Evolutionary conservation across 129 eudicot genomes (phyloP), one percentile per base, ranked within the genome.

Genomic region (Silybum marianum): DNA sequence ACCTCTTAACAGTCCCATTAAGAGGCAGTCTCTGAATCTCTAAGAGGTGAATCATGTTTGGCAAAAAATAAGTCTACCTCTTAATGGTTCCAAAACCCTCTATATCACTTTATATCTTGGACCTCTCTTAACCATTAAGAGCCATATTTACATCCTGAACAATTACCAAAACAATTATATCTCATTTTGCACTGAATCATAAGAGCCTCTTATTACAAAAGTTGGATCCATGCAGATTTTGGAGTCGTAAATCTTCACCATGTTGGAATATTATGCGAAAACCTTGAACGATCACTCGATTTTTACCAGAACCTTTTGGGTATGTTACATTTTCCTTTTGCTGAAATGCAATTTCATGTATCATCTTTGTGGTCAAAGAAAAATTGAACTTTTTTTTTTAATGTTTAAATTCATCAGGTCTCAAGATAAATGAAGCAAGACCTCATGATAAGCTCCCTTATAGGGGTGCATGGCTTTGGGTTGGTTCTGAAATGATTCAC

Each of bases 401-500:
- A 26, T 21, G 21, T 67, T 76, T 18, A 21, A 39, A 12, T 32
- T 83, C 38, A 66, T 24, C 85, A 95, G 99, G 99, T 67, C 91
- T 95, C 11, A 38, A 86, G 83, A 95, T 95, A 87, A 95, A 95
- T 73, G 99, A 95, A 82, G 99, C 99, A 73, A 87, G 99, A 74
- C 99, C 99, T 14, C 89, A 93, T 46, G 98, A 95, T 73, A 95
- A 95, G 87, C 99, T 95, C 78, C 99, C 99, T 0, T 95, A 95
- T 65, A 88, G 99, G 74, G 99, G 99, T 84, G 98, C 97, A 44
- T 95, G 99, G 99, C 91, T 95, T 72, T 95, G 99, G 99, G 99
- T 93, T 60, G 98, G 99, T 72, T 82, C 99, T 62, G 98, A 88
- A 84, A 95, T 95, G 99, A 95, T 95, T 76, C 98, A 94, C 79